Conservation (phyloP, 140 eudicot species). For the Flaveria floridana region DNA sequence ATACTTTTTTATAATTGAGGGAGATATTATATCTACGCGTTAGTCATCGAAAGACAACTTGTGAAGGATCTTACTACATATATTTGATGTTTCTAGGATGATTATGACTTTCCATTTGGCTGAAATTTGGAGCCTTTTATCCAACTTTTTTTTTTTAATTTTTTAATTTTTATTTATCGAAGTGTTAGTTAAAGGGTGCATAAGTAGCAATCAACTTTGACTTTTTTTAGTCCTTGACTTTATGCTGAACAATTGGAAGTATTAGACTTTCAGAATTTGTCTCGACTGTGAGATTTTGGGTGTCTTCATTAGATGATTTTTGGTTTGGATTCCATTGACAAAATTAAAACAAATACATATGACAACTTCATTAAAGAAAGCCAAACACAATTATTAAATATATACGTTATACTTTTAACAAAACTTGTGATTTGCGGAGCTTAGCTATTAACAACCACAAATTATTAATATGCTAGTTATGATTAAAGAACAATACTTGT, state of each 20-base stretch:
- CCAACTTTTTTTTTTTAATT: slow-evolving; percentile 1
- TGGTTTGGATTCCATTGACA: neutral
- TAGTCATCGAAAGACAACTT: too few relatives aligned
- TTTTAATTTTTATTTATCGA: neutral
- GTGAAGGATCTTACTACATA: neutral
- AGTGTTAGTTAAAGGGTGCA: neutral
- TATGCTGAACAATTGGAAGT: slow-evolving; percentile 6
- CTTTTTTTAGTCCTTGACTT: slow-evolving; percentile 4
- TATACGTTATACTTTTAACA: too few relatives aligned
- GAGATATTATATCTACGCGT: too few relatives aligned
- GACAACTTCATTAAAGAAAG: neutral
- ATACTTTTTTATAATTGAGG: too few relatives aligned
- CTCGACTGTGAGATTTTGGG: neutral
- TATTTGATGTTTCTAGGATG: neutral
- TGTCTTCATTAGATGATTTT: neutral
- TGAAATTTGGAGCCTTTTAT: slow-evolving; percentile 1
- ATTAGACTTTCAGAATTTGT: neutral
- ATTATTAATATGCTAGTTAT: too few relatives aligned
- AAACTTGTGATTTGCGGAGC: too few relatives aligned
- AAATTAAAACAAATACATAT: slow-evolving; percentile 7
- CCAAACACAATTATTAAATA: too few relatives aligned
- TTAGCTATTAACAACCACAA: too few relatives aligned
- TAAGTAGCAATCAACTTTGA: slow-evolving; percentile 14
- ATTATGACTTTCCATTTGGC: slow-evolving; percentile 23
- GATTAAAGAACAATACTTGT: too few relatives aligned